A percentile compares a stretch with the other conserved stretches of the same genome.
Evolutionary conservation across 2,329 filamentous ascomycete genomes (phyloP).

Genomic region (Cryoendolithus antarcticus): DNA sequence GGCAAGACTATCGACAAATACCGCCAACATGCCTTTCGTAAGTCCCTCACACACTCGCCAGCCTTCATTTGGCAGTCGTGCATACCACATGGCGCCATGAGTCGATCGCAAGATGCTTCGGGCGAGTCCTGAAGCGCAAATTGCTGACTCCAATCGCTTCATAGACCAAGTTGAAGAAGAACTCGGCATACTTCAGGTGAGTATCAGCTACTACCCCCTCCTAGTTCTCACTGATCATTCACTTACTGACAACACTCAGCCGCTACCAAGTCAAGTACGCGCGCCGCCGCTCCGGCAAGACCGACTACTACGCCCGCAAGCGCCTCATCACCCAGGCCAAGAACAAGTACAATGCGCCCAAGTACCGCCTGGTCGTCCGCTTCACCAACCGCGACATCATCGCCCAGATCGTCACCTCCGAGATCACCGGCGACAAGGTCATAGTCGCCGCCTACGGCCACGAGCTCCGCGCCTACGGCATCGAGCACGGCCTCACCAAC

Average conservation of each 20-base stretch:
- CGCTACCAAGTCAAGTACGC: constrained; percentile 99
- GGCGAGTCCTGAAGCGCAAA: constrained; percentile 92
- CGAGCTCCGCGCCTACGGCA: constrained; percentile 95
- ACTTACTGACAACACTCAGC: constrained; percentile 35
- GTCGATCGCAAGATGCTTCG: constrained; percentile 98
- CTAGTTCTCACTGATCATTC: constrained; percentile 5
- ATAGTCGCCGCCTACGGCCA: constrained; percentile 86
- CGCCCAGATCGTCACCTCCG: constrained; percentile 90
- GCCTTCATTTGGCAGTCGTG: not conserved
- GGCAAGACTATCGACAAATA: constrained; percentile 1
- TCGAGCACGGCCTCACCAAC: constrained; percentile 98
- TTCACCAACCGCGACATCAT: constrained; percentile 82
- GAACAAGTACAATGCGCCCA: constrained; percentile 99
- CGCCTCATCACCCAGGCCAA: constrained; percentile 99
- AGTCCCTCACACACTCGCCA: constrained; percentile 20
- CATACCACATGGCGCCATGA: constrained; percentile 27
- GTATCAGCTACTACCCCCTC: constrained; percentile 23
- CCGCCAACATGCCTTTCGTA: constrained; percentile 36
- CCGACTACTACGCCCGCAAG: constrained; percentile 99
- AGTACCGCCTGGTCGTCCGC: constrained; percentile 98
- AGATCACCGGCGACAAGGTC: constrained; percentile 97
- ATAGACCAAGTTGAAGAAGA: constrained; percentile 86
- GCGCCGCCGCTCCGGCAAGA: constrained; percentile 91
- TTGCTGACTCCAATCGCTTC: constrained; percentile 84
- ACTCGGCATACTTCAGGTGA: constrained; percentile 97